Evolutionary conservation across 208 protist species (phyloP).

Genomic region (Trypanosoma avium): DNA sequence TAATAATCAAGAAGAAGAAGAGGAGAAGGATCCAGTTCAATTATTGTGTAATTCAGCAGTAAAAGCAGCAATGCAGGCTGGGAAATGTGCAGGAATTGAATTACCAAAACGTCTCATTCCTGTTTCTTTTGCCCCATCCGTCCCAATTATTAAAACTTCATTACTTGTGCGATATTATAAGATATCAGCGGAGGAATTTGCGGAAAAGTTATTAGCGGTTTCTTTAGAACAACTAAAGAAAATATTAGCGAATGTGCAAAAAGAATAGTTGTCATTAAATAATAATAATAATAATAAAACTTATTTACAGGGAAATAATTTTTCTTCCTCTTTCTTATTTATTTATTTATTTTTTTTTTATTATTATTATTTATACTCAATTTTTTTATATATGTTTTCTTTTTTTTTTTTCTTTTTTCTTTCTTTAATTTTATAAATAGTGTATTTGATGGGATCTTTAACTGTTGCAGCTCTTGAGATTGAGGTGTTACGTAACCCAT

Average conservation of each 20-base stretch:
- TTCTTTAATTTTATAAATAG: not conserved
- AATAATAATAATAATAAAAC: too few relatives aligned
- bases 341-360: not conserved
- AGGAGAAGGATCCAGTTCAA: not conserved
- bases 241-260: slow-evolving; percentile 7
- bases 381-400: not conserved
- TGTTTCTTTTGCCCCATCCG: slow-evolving; percentile 29
- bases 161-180: slow-evolving; percentile 15
- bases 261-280: not conserved
- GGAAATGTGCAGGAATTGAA: not conserved
- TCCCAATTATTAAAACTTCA: slow-evolving; percentile 13
- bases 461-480: slow-evolving; percentile 48
- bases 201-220: slow-evolving; percentile 11
- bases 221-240: slow-evolving; percentile 8
- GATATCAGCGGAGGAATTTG: slow-evolving; percentile 23
- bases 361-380: not conserved
- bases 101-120: slow-evolving; percentile 12
- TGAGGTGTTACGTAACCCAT: slow-evolving; percentile 53
- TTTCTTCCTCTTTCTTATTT: not conserved
- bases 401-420: not conserved
- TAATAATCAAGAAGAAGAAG: not conserved
- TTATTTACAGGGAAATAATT: not conserved
- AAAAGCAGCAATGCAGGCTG: not conserved
- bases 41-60: slow-evolving; percentile 5
- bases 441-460: slow-evolving; percentile 16